phyloP scores from a whole-genome alignment of 495 filamentous ascomycete genomes.

The Lasiosphaeriaceae sp. region DNA sequence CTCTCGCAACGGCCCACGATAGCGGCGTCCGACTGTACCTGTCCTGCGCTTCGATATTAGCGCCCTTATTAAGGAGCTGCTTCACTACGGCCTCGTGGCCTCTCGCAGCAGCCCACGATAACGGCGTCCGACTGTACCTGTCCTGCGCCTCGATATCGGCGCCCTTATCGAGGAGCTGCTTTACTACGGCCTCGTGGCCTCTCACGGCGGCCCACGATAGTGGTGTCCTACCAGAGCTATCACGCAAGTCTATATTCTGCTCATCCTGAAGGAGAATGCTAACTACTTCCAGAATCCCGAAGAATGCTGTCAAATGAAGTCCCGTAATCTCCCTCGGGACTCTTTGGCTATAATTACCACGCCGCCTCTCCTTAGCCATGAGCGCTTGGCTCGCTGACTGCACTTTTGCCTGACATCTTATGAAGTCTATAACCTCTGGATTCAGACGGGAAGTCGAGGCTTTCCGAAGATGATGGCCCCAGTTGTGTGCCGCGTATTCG shows the following conservation, averaged over 20 bases:
- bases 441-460: neutral
- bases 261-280: neutral
- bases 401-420: conserved; percentile 16
- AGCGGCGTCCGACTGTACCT: neutral
- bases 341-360: neutral
- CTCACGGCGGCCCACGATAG: neutral
- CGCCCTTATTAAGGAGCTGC: neutral
- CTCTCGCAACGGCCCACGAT: neutral
- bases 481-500: conserved; percentile 40
- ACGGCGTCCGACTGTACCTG: neutral
- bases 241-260: neutral
- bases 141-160: neutral
- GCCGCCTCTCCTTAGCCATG: neutral
- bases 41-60: neutral
- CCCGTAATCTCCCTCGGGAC: neutral
- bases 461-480: conserved; percentile 40
- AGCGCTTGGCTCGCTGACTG: conserved; percentile 12
- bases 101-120: neutral
- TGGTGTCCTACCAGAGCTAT: neutral
- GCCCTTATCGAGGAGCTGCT: neutral
- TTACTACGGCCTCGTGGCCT: neutral
- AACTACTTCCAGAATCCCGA: neutral
- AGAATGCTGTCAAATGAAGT: neutral
- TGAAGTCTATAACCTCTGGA: conserved; percentile 13
- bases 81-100: neutral